Evolutionary conservation across 2,329 filamentous ascomycete genomes (phyloP), one percentile per base, ranked within the genome.

Genomic region (Fusarium keratoplasticum): DNA sequence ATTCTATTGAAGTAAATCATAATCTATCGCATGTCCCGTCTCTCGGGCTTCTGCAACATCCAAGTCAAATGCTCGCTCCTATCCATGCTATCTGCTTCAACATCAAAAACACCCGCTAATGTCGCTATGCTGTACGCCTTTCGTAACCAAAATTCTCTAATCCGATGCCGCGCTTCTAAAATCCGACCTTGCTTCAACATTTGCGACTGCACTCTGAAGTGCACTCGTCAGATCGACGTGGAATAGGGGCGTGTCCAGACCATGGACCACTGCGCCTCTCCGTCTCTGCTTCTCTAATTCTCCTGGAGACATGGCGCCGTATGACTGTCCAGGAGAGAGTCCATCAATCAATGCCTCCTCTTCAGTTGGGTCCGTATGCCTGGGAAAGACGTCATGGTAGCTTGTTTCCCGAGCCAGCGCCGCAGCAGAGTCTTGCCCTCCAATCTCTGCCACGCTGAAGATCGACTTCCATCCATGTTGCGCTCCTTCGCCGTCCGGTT

Each of bases 181-280:
- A 57, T 86, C 84, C 9, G 82, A 79, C 61, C 87, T 84, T 1
- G 86, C 87, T 82, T 94, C 90, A 0, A 94, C 89, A 76, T 97
- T 97, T 33, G 92, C 90, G 77, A 98, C 90, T 4, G 95, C 96
- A 77, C 92, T 95, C 82, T 98, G 94, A 76, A 98, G 83, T 8
- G 96, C 96, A 78, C 92, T 95, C 5, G 94, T 96, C 61, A 98
- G 84, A 81, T 98, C 96, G 62, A 98, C 90, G 81, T 99, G 96
- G 89, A 99, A 98, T 76, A 98, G 89, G 6, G 96, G 96, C 76
- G 94, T 86, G 82, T 97, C 96, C 72, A 97, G 85, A n/a, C 96
- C 94, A 75, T 95, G 93, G 18, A 98, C 91, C 6, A 94, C 88
- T 2, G 93, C 92, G 31, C 81, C 88, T 75, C 86, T 88, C 78